These are phyloP conservation scores for Metschnikowia vanudenii DNA, from an alignment of 805 yeast species.

Conservation along the genomic window DNA sequence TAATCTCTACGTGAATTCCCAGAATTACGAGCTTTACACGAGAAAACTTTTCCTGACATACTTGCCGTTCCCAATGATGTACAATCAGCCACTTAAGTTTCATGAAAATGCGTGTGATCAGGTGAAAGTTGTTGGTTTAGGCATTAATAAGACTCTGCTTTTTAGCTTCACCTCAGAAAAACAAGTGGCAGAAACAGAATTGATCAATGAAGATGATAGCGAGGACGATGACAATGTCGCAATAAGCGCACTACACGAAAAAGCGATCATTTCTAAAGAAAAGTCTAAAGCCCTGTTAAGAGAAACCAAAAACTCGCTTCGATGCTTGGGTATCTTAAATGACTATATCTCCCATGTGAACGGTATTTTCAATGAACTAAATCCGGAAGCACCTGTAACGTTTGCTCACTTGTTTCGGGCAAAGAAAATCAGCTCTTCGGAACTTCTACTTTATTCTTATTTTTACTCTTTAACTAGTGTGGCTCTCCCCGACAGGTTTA, in stretches of 20 bases:
- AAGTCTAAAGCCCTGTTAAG: constrained; percentile 28
- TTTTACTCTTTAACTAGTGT: constrained; percentile 30
- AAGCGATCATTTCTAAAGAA: constrained; percentile 33
- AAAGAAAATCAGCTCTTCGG: constrained; percentile 26
- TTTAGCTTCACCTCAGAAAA: constrained; percentile 24
- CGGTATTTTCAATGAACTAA: constrained; percentile 18
- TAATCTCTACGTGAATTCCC: constrained; percentile 52
- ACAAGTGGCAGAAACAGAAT: constrained; percentile 31
- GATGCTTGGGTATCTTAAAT: constrained; percentile 29
- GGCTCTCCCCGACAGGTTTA: constrained; percentile 42
- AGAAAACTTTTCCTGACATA: constrained; percentile 51
- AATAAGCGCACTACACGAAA: constrained; percentile 40
- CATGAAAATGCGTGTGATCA: constrained; percentile 38
- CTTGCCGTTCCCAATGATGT: constrained; percentile 74
- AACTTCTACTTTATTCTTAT: constrained; percentile 41
- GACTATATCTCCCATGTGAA: constrained; percentile 21
- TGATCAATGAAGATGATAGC: constrained; percentile 22
- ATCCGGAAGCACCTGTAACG: constrained; percentile 13
- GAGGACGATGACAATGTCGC: constrained; percentile 27
- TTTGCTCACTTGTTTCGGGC: constrained; percentile 21
- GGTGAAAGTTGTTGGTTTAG: constrained; percentile 32
- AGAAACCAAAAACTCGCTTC: constrained; percentile 35
- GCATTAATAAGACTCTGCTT: constrained; percentile 27
- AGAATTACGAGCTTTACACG: constrained; percentile 60
- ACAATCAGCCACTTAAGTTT: constrained; percentile 56